These are phyloP conservation scores for Xylaria sp. DNA, from an alignment of 2,329 filamentous ascomycete genomes.

Conservation along the genomic window DNA sequence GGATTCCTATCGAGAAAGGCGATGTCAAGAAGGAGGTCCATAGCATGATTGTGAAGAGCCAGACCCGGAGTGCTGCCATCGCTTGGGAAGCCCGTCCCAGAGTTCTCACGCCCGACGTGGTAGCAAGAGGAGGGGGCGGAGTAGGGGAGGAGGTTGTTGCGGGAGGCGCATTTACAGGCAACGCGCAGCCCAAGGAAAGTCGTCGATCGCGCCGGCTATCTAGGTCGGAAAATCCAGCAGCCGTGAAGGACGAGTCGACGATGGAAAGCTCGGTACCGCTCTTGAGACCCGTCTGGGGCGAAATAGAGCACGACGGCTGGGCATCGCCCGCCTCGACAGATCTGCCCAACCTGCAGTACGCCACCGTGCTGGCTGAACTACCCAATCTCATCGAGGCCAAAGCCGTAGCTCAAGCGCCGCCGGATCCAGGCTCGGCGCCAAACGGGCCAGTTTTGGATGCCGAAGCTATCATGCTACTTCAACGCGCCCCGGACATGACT, in stretches of 20 bases:
- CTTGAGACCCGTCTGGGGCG: conserved; percentile 75
- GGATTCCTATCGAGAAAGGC: conserved; percentile 86
- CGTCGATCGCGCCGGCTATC: conserved; percentile 43
- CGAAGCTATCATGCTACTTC: conserved; percentile 76
- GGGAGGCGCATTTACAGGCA: conserved; percentile 18
- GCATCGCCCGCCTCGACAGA: conserved; percentile 80
- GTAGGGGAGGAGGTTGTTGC: background rate
- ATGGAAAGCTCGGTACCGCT: conserved; percentile 59
- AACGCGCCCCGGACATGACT: conserved; percentile 75
- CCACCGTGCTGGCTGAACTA: conserved; percentile 82
- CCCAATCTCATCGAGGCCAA: conserved; percentile 92
- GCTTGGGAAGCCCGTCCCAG: conserved; percentile 81
- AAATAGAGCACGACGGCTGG: conserved; percentile 90
- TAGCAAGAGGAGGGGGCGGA: conserved; percentile 20
- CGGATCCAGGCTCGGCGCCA: conserved; percentile 55
- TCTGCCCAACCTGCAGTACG: conserved; percentile 84
- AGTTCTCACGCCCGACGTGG: conserved; percentile 52
- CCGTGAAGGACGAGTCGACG: conserved; percentile 51
- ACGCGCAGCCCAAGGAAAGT: conserved; percentile 31
- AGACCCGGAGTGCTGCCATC: conserved; percentile 82
- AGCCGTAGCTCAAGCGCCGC: conserved; percentile 84
- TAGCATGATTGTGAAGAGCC: conserved; percentile 76
- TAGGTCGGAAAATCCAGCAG: conserved; percentile 52
- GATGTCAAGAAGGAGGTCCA: conserved; percentile 81
- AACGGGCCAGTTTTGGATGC: conserved; percentile 67